Evolutionary conservation across 2,329 filamentous ascomycete genomes (phyloP).

Genomic region (Lanzia echinophila): DNA sequence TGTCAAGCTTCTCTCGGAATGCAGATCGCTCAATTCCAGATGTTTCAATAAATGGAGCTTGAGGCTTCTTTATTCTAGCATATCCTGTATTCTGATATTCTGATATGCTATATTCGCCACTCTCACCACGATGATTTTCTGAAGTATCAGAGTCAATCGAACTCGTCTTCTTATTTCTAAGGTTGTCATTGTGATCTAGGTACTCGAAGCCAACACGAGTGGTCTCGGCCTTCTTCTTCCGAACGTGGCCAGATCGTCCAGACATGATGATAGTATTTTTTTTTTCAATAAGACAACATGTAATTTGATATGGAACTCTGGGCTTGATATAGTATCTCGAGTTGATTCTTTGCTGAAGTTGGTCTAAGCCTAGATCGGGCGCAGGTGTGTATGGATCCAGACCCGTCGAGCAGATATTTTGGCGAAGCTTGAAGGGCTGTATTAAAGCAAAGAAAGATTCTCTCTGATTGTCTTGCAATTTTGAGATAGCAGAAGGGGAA

Average conservation of each 20-base stretch:
- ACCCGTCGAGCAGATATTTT: too few species aligned
- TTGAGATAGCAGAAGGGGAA: too few species aligned
- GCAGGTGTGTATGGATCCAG: background rate
- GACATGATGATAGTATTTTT: constrained; percentile 37
- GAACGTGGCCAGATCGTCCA: constrained; percentile 48
- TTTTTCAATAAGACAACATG: background rate
- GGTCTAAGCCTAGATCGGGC: background rate
- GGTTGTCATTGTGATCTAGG: constrained; percentile 2
- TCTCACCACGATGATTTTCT: background rate
- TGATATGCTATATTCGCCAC: background rate
- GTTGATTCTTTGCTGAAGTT: background rate
- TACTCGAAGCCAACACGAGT: constrained; percentile 6
- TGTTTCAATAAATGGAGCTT: constrained; percentile 5
- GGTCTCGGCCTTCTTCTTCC: constrained; percentile 48
- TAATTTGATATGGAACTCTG: background rate
- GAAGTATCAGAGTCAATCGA: constrained; percentile 7
- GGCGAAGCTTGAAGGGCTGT: too few species aligned
- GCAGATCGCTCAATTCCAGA: constrained; percentile 8
- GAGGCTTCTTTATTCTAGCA: constrained; percentile 6
- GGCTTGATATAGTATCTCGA: background rate
- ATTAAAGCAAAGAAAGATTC: too few species aligned
- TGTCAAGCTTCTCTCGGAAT: constrained; percentile 5
- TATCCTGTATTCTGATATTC: background rate
- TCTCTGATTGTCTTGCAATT: too few species aligned
- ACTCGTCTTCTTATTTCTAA: background rate